Evolutionary conservation across 805 yeast genomes (phyloP), one percentile per base, ranked within the genome.

Genomic region (Yamadazyma sp.): DNA sequence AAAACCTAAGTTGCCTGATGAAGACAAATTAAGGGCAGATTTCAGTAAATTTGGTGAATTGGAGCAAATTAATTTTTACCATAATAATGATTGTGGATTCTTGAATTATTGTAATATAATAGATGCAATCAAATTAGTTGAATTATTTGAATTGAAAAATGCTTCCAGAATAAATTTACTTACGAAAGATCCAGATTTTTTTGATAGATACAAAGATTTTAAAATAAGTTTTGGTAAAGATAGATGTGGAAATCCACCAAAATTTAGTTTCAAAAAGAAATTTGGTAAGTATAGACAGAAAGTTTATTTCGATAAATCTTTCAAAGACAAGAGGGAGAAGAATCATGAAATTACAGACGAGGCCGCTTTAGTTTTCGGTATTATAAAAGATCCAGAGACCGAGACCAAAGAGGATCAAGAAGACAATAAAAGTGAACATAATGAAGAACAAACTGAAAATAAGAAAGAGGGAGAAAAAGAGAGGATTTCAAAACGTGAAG

Each of bases 171-270:
- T 72, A 24, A 69, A 68, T 34, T 56, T 50, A 11, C 54, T 60
- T 7, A 73, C 59, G n/a, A 47, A 48, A 9, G 58, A 56, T 5
- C 36, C 36, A 3, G 27, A 22, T 13, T 54, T 65, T 34, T 65
- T 52, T 39, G 58, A 68, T 21, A 70, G 69, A 44, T 84, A 83
- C 49, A 48, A 49, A 27, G 62, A 68, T 4, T 75, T 78, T 47
- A 76, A 78, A 40, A 76, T 84, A 29, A 74, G 76, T 32, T 84
- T 72, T 57, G 94, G 87, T 30, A 81, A 81, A 49, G 94, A 84
- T 58, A 69, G 94, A 52, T 84, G 94, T 62, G 94, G 83, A 3
- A 82, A 82, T 50, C 86, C 75, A 21, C 82, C 78, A 40, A 82
- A 75, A 60, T 67, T 65, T 37, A 60, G 61, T 45, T 60, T 53